A percentile compares a stretch with the other conserved stretches of the same genome.
Conservation (phyloP, 495 filamentous ascomycete species). For the Aspergillus kassunensis region DNA sequence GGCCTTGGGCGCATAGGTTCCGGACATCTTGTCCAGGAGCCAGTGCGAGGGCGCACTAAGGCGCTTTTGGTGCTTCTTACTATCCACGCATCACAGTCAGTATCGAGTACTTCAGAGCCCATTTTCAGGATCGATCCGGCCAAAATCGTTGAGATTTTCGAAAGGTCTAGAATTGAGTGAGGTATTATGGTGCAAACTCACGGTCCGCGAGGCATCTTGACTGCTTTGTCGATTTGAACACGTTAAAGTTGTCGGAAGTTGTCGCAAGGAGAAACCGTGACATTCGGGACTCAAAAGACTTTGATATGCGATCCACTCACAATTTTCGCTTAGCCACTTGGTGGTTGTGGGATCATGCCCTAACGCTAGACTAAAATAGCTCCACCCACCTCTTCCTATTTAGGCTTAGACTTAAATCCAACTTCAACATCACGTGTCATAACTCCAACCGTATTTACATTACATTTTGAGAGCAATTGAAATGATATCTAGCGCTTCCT, state of each 20-base stretch:
- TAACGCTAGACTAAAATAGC: constrained; percentile 32
- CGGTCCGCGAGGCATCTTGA: constrained; percentile 66
- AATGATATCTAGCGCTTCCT: constrained; percentile 9
- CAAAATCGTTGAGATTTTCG: background rate
- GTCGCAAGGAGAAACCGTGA: constrained; percentile 24
- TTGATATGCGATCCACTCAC: constrained; percentile 26
- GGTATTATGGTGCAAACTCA: too few relatives aligned
- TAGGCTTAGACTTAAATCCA: background rate
- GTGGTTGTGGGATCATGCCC: constrained; percentile 29
- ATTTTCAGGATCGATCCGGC: background rate
- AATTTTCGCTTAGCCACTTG: constrained; percentile 37
- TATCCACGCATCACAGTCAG: constrained; percentile 45
- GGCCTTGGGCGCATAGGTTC: constrained; percentile 92
- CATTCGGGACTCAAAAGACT: constrained; percentile 9
- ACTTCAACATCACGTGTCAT: too few relatives aligned
- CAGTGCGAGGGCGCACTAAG: constrained; percentile 97
- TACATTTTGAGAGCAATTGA: background rate
- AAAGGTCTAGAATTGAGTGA: background rate
- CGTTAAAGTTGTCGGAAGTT: constrained; percentile 41
- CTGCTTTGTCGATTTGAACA: constrained; percentile 43
- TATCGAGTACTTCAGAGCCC: constrained; percentile 8
- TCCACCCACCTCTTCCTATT: too few relatives aligned
- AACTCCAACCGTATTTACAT: too few relatives aligned
- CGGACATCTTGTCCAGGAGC: constrained; percentile 99
- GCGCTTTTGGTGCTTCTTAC: constrained; percentile 99